Evolutionary conservation across 345 rosid genomes (phyloP), one percentile per base, ranked within the genome.

Genomic region (Raphanus raphanistrum): DNA sequence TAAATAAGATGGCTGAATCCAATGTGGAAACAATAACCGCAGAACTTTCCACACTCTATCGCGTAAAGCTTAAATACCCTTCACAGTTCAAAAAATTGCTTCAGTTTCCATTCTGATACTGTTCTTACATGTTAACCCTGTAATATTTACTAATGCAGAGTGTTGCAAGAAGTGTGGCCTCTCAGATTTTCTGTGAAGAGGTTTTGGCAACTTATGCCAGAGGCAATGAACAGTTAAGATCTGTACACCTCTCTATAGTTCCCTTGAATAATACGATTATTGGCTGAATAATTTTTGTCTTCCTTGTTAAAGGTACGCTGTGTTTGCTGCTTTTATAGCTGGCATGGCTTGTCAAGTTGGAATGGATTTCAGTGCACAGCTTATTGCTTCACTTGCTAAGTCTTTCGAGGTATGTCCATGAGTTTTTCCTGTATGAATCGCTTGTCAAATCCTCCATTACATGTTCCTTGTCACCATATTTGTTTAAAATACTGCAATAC

Each of bases 291-390:
- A 6, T n/a, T 28, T 7, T 8, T 15, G 8, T 75, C 26, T 58
- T 64, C 65, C 62, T 74, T 75, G 75, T 82, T 70, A 70, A 38
- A 94, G 98, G 92, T 87, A 94, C 69, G 90, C 92, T 66, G 85
- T 87, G 79, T 90, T 90, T 88, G 95, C 94, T 43, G 86, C 99
- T 52, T 95, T 91, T 82, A 86, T 92, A 78, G 98, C 98, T 36
- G 99, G 97, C 75, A 85, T 90, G 90, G 89, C 96, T 64, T 89
- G 91, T 81, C 82, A 75, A 16, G 94, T 90, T 73, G 99, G 99
- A 25, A 82, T 85, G 77, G 96, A 92, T 75, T 95, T 95, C 78
- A 84, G 94, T 72, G 97, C 99, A 81, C 91, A 90, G 84, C 84
- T 95, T 80, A 41, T 90, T 84, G 90, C 92, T 71, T 85, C 86